Evolutionary conservation across 2,329 filamentous ascomycete species (phyloP).

Genomic region (Aspergillus floridensis): DNA sequence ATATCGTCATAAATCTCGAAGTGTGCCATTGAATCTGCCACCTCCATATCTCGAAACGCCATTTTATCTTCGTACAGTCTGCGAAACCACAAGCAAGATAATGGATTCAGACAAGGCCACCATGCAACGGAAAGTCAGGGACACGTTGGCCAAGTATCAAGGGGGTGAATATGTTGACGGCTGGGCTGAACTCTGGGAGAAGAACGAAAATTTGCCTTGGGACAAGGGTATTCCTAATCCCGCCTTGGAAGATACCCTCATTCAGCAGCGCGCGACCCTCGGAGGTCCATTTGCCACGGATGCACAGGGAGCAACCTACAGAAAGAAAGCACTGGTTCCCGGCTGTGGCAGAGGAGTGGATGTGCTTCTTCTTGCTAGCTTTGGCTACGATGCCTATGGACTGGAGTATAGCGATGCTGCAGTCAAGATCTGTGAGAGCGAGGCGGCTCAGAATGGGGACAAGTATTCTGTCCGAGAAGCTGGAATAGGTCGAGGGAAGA

Average conservation of each 20-base stretch:
- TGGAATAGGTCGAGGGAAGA: conserved; percentile 41
- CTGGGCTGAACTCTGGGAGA: conserved; percentile 57
- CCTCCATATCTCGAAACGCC: too few species aligned
- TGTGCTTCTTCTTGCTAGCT: conserved; percentile 67
- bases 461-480: conserved; percentile 11
- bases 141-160: conserved; percentile 9
- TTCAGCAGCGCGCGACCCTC: conserved; percentile 37
- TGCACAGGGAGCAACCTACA: conserved; percentile 12
- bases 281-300: conserved; percentile 31
- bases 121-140: conserved; percentile 1
- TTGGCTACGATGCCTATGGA: conserved; percentile 74
- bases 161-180: conserved; percentile 26
- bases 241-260: conserved; percentile 55
- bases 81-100: not conserved
- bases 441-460: conserved; percentile 43
- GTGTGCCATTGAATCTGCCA: not conserved
- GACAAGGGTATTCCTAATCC: conserved; percentile 56
- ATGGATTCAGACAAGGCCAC: not conserved
- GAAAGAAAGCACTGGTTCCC: conserved; percentile 66
- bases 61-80: too few species aligned
- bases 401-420: conserved; percentile 52
- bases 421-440: conserved; percentile 4
- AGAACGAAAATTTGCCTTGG: conserved; percentile 55
- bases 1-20: not conserved
- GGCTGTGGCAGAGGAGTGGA: conserved; percentile 82